A percentile compares a stretch with the other conserved stretches of the same genome.
These are phyloP conservation scores for Dothiorella sarmentorum DNA, from an alignment of 2,329 filamentous ascomycete species.

Conservation along the genomic window DNA sequence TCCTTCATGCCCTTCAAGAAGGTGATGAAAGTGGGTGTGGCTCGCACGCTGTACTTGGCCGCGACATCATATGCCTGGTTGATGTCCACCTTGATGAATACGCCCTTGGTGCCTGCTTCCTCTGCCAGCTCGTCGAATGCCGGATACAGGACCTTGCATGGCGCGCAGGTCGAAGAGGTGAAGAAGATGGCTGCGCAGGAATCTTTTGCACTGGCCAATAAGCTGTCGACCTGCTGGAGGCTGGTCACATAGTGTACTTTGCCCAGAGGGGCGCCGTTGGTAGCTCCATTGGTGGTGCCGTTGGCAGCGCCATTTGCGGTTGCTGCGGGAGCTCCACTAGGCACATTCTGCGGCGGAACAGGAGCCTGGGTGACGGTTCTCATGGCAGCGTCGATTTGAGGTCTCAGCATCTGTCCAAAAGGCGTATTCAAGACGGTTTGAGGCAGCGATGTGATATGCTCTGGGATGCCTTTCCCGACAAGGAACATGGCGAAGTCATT, in stretches of 20 bases:
- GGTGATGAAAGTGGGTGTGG: conserved; percentile 86
- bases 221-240: conserved; percentile 57
- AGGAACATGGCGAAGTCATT: conserved; percentile 90
- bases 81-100: conserved; percentile 81
- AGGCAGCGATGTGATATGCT: conserved; percentile 80
- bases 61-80: conserved; percentile 62
- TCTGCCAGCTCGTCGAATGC: conserved; percentile 75
- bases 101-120: conserved; percentile 64
- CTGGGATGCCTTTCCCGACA: conserved; percentile 81
- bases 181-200: conserved; percentile 86
- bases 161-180: conserved; percentile 80
- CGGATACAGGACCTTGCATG: conserved; percentile 81
- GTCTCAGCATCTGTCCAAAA: conserved; percentile 82
- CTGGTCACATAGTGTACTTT: conserved; percentile 61
- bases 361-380: conserved; percentile 60
- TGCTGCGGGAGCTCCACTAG: conserved; percentile 18
- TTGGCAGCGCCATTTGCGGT: not conserved
- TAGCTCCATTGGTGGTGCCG: not conserved
- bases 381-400: conserved; percentile 66
- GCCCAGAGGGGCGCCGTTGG: conserved; percentile 28
- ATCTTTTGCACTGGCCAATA: conserved; percentile 57
- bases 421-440: conserved; percentile 81
- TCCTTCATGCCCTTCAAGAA: conserved; percentile 73
- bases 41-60: conserved; percentile 63
- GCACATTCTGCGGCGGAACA: conserved; percentile 35